A percentile compares a stretch with the other conserved stretches of the same genome.
Conservation (phyloP, 306 rosid species). For the Cucurbita ficifolia region DNA sequence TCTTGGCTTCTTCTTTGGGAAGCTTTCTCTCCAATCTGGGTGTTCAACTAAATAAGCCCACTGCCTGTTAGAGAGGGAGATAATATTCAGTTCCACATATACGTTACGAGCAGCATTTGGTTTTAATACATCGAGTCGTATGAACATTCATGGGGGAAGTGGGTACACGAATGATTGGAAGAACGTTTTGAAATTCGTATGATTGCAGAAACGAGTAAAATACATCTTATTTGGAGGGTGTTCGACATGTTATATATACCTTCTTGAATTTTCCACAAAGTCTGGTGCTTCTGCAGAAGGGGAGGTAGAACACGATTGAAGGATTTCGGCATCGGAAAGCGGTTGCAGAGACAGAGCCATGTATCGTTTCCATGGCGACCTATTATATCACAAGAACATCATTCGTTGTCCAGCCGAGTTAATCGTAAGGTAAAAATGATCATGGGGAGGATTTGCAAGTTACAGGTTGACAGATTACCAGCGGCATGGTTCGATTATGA, state of each 20-base stretch:
- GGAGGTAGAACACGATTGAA: slow-evolving; percentile 61
- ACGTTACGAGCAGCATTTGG: neutral
- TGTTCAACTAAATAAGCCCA: slow-evolving; percentile 59
- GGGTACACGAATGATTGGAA: neutral
- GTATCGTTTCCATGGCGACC: slow-evolving; percentile 28
- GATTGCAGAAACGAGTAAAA: neutral
- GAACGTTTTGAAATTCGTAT: neutral
- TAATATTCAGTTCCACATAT: neutral
- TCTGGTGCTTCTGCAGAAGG: slow-evolving; percentile 75
- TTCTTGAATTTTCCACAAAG: slow-evolving; percentile 45
- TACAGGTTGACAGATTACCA: slow-evolving; percentile 35
- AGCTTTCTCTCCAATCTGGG: slow-evolving; percentile 60
- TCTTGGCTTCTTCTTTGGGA: slow-evolving; percentile 47
- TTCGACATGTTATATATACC: slow-evolving; percentile 32
- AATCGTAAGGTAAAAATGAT: neutral
- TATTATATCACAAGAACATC: slow-evolving; percentile 13
- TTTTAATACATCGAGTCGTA: neutral
- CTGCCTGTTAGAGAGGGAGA: slow-evolving; percentile 24
- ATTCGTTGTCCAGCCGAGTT: slow-evolving; percentile 2
- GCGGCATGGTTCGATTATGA: slow-evolving; percentile 55
- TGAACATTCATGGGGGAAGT: neutral
- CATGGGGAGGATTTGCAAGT: neutral
- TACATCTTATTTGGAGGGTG: neutral
- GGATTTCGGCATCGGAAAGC: slow-evolving; percentile 59
- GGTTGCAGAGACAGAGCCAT: slow-evolving; percentile 24